A percentile compares a stretch with the other conserved stretches of the same genome.
Evolutionary conservation across 139 green algal species (phyloP).

Genomic region (Closterium sp.): DNA sequence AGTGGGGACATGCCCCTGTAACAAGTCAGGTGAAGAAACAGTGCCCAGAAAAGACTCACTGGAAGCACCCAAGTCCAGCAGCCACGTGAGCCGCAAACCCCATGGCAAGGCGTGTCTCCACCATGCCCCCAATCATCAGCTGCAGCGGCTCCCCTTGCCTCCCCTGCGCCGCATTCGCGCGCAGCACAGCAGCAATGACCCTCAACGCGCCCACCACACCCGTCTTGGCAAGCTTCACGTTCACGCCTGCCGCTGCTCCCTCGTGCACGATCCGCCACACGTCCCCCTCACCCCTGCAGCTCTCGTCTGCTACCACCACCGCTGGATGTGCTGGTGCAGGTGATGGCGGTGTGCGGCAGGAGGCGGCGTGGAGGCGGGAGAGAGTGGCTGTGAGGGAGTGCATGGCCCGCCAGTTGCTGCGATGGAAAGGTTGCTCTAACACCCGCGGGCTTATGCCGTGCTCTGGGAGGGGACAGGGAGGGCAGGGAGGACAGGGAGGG

Average conservation of each 20-base stretch:
- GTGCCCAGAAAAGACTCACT: not conserved
- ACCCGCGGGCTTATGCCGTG: not conserved
- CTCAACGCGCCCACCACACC: conserved; percentile 13
- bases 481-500: not conserved
- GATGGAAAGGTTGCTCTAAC: not conserved
- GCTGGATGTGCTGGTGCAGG: too few species aligned
- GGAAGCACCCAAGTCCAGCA: conserved; percentile 34
- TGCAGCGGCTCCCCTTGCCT: not conserved
- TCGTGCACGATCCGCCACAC: conserved; percentile 13
- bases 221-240: conserved; percentile 45
- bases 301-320: conserved; percentile 28
- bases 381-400: not conserved
- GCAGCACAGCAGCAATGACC: conserved; percentile 8
- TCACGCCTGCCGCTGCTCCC: conserved; percentile 5
- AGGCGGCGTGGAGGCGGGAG: not conserved
- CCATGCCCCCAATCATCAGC: conserved; percentile 50
- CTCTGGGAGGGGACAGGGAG: not conserved
- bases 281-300: not conserved
- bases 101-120: conserved; percentile 50
- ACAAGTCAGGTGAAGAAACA: too few species aligned
- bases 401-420: not conserved
- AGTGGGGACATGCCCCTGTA: too few species aligned
- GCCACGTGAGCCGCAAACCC: conserved; percentile 44
- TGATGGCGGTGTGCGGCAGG: not conserved
- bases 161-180: not conserved